Base-by-base conservation (phyloP, 78 protist genomes). In the Cyanophora paradoxa region DNA sequence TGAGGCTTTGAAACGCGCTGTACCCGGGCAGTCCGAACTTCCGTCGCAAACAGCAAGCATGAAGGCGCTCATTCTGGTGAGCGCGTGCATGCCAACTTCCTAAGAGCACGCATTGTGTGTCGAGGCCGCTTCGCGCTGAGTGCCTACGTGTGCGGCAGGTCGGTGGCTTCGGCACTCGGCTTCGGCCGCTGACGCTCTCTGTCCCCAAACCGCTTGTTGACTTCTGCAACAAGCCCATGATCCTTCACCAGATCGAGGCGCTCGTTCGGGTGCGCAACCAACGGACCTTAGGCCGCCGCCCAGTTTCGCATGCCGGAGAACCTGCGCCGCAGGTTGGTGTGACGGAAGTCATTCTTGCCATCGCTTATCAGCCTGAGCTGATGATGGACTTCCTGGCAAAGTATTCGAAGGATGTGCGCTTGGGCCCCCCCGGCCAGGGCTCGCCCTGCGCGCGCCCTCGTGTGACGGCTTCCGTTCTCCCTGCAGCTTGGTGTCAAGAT, bases 51-150 rank as follows among this genome's bases (percentile, higher is more conserved):
- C n/a, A n/a, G n/a, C n/a, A n/a, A n/a, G n/a, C n/a, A n/a, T n/a
- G 92, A 93, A 92, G 72, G 98, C 97, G 0, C 87, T 94, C n/a
- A 93, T 94, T 69, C 85, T 94, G 39, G 98, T 93, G 24, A 97
- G 98, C 24, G 98, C 97, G 7, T 93, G 97, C 19, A 94, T 46
- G 46, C 68, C 13, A 14, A 14, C 46, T 41, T 41, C 46, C 22
- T 14, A 41, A 8, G 7, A 41, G 46, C 7, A 14, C 46, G 46
- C 46, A 41, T n/a, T n/a, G n/a, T n/a, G n/a, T 14, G 13, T 41
- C 22, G 22, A 41, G 46, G 22, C 22, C 46, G 46, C 13, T 41
- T 8, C 46, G 46, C 46, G 22, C 22, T 8, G 22, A 8, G 22
- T 41, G 46, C 7, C 7, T 14, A 8, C 22, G 7, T 8, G 46